Evolutionary conservation across 139 green algal genomes (phyloP).

Genomic region (Gonium pectorale): DNA sequence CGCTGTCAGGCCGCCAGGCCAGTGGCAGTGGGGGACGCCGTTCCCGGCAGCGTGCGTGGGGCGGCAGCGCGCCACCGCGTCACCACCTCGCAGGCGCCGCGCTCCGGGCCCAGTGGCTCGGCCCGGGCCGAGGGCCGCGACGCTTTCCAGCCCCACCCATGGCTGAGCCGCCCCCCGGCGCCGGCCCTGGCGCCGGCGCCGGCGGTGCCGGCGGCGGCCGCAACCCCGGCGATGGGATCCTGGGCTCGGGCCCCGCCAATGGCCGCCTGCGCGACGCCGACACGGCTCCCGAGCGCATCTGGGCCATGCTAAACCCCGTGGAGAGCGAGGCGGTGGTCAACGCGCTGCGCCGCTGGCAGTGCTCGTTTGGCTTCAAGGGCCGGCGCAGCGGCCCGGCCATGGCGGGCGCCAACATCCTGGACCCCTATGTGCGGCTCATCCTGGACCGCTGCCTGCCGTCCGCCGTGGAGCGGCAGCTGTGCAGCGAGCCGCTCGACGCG

Average conservation of each 20-base stretch:
- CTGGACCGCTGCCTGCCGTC: conserved; percentile 51
- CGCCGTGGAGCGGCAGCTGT: conserved; percentile 47
- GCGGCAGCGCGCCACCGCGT: too few relatives aligned
- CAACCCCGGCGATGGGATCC: conserved; percentile 5
- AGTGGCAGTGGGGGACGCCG: too few relatives aligned
- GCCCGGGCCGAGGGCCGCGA: too few relatives aligned
- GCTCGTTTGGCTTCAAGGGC: conserved; percentile 25
- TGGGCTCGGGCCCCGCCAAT: neutral
- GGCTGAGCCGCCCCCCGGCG: too few relatives aligned
- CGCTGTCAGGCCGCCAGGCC: too few relatives aligned
- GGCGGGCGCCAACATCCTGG: conserved; percentile 18
- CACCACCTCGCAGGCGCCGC: too few relatives aligned
- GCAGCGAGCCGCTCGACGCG: conserved; percentile 50
- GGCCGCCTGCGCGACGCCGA: conserved; percentile 2
- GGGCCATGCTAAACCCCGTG: conserved; percentile 46
- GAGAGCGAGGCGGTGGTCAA: conserved; percentile 55
- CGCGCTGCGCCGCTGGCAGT: conserved; percentile 49
- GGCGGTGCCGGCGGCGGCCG: neutral
- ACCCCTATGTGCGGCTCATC: conserved; percentile 55
- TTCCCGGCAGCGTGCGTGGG: too few relatives aligned
- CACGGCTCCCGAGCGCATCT: conserved; percentile 16
- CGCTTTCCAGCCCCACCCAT: too few relatives aligned
- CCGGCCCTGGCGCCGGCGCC: neutral
- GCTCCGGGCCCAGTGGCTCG: too few relatives aligned
- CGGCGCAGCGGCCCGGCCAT: neutral